These are phyloP conservation scores for Psilocybe sp. DNA, from an alignment of 768 basidiomycete species.

Conservation along the genomic window DNA sequence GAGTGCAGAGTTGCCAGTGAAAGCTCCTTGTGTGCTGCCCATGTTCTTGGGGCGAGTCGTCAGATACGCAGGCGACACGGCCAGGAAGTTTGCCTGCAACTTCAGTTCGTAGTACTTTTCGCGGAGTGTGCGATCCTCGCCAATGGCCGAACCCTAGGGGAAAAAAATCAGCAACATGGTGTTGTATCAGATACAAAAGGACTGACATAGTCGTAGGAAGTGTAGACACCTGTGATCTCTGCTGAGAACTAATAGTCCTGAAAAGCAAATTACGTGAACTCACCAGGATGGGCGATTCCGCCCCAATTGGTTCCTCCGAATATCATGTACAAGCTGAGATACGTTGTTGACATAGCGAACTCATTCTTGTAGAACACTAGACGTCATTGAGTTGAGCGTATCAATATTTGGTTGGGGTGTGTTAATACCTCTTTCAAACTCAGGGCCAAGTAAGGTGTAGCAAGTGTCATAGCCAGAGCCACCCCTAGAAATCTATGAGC, in stretches of 20 bases:
- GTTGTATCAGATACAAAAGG: background rate
- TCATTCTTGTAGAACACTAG: conserved; percentile 48
- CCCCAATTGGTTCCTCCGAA: conserved; percentile 54
- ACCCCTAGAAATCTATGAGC: conserved; percentile 30
- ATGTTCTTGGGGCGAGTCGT: conserved; percentile 45
- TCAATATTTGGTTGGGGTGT: background rate
- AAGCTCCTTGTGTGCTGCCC: conserved; percentile 36
- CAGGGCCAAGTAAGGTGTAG: conserved; percentile 32
- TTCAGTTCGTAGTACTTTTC: conserved; percentile 56
- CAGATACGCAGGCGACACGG: conserved; percentile 47
- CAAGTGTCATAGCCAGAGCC: conserved; percentile 34
- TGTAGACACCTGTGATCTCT: conserved; percentile 32
- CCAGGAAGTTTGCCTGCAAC: conserved; percentile 47
- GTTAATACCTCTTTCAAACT: conserved; percentile 40
- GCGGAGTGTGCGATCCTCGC: conserved; percentile 48
- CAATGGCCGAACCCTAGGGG: conserved; percentile 47
- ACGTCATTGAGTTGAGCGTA: background rate
- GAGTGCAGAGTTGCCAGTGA: conserved; percentile 45
- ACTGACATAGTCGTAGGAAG: conserved; percentile 42
- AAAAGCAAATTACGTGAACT: background rate
- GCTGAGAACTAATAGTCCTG: background rate
- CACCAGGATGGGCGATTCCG: conserved; percentile 35
- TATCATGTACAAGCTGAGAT: conserved; percentile 50
- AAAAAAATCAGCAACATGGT: background rate
- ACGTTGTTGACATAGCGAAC: conserved; percentile 44